These are phyloP conservation scores for Colletotrichum costaricense DNA, from an alignment of 2,329 filamentous ascomycete genomes.

Conservation along the genomic window DNA sequence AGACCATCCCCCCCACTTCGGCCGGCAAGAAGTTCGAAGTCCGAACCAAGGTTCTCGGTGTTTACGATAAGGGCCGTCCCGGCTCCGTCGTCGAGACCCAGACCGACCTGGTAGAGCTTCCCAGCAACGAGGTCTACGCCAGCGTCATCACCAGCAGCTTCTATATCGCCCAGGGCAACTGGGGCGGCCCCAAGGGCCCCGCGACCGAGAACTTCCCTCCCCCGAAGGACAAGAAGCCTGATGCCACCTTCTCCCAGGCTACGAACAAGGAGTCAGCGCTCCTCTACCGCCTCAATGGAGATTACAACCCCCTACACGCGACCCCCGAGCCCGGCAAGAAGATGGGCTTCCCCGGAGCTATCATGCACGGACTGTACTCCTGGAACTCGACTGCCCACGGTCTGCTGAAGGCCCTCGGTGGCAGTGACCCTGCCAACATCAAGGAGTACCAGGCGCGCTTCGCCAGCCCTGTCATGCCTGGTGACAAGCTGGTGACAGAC, in stretches of 20 bases:
- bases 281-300: constrained; percentile 87
- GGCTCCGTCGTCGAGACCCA: constrained; percentile 86
- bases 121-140: constrained; percentile 76
- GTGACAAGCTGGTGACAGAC: constrained; percentile 83
- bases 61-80: constrained; percentile 90
- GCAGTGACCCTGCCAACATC: constrained; percentile 82
- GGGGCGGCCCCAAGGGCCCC: constrained; percentile 92
- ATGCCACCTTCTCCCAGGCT: constrained; percentile 76
- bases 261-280: constrained; percentile 79
- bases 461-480: constrained; percentile 84
- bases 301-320: constrained; percentile 94
- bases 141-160: constrained; percentile 78
- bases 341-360: constrained; percentile 91
- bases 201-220: constrained; percentile 83
- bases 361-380: constrained; percentile 89
- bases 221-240: constrained; percentile 77
- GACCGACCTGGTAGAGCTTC: constrained; percentile 78
- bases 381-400: constrained; percentile 85
- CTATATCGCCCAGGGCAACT: constrained; percentile 82
- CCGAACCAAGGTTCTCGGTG: constrained; percentile 81
- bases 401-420: constrained; percentile 78
- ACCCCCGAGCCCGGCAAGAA: constrained; percentile 85
- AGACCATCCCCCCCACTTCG: constrained; percentile 78
- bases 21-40: constrained; percentile 80
- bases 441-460: constrained; percentile 92